Conservation (phyloP, 176 grass and related monocot genomes). For the Bromus sterilis region DNA sequence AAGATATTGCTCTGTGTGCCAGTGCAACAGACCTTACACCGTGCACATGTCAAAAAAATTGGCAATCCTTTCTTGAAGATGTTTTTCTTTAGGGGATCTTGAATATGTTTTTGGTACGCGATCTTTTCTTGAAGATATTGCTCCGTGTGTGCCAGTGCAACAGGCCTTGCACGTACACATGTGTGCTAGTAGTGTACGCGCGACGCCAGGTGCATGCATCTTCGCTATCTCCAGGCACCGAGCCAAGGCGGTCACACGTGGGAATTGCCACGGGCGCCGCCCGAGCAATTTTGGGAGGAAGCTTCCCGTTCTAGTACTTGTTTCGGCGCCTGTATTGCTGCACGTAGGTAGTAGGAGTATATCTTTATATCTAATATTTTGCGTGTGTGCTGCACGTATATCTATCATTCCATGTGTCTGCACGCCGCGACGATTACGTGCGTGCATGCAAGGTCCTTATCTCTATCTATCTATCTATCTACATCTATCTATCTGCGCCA, state of each 20-base stretch:
- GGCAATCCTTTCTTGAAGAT: background rate
- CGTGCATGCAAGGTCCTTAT: background rate
- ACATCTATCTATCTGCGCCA: background rate
- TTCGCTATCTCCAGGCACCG: background rate
- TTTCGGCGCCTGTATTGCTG: background rate
- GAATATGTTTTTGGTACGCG: background rate
- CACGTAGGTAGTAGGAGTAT: no score
- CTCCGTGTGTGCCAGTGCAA: background rate
- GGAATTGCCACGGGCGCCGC: background rate
- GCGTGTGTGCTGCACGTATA: background rate
- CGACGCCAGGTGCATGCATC: background rate
- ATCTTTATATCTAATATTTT: no score
- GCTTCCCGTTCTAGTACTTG: background rate
- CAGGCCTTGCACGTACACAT: background rate
- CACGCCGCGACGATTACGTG: slow-evolving; percentile 1
- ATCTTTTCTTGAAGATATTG: background rate
- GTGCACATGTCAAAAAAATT: no score
- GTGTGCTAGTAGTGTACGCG: background rate
- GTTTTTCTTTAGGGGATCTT: background rate
- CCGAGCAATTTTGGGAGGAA: background rate
- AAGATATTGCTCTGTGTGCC: no score
- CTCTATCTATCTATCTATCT: no score
- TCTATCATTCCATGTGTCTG: background rate
- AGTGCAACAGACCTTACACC: no score
- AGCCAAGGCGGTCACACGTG: slow-evolving; percentile 19